These are phyloP conservation scores for Lipomyces spencermartinsiae DNA, from an alignment of 805 yeast genomes.

Conservation along the genomic window DNA sequence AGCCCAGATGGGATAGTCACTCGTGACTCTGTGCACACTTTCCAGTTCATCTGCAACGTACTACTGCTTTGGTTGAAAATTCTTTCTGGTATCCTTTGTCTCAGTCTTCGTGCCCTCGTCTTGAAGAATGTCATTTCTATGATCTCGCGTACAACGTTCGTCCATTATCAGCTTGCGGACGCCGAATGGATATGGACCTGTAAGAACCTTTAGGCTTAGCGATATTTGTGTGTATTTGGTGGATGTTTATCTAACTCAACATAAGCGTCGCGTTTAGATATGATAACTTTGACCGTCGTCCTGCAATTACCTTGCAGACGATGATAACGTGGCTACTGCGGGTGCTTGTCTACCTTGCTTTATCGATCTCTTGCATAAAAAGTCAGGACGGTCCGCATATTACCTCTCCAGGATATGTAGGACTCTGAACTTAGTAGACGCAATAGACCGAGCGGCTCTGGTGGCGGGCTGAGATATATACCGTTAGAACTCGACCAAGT, in stretches of 20 bases:
- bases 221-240: background rate
- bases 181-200: slow-evolving; percentile 7
- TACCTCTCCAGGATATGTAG: background rate
- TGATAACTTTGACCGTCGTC: slow-evolving; percentile 9
- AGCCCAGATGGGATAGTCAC: slow-evolving; percentile 2
- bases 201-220: background rate
- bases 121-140: slow-evolving; percentile 1
- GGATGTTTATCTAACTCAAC: background rate
- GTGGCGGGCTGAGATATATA: slow-evolving; percentile 69
- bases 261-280: slow-evolving; percentile 4
- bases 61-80: slow-evolving; percentile 1
- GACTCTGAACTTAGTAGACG: background rate
- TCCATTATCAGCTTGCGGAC: background rate
- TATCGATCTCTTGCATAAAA: slow-evolving; percentile 13
- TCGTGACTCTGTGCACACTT: slow-evolving; percentile 1
- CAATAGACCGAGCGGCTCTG: background rate
- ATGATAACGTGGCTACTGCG: slow-evolving; percentile 47
- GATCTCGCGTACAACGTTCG: background rate
- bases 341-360: slow-evolving; percentile 51
- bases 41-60: background rate
- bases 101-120: background rate
- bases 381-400: background rate
- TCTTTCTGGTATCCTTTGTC: slow-evolving; percentile 4
- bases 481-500: slow-evolving; percentile 84
- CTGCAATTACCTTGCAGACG: slow-evolving; percentile 5